Conservation (phyloP, 495 filamentous ascomycete species). For the Symbiotaphrina buchneri region DNA sequence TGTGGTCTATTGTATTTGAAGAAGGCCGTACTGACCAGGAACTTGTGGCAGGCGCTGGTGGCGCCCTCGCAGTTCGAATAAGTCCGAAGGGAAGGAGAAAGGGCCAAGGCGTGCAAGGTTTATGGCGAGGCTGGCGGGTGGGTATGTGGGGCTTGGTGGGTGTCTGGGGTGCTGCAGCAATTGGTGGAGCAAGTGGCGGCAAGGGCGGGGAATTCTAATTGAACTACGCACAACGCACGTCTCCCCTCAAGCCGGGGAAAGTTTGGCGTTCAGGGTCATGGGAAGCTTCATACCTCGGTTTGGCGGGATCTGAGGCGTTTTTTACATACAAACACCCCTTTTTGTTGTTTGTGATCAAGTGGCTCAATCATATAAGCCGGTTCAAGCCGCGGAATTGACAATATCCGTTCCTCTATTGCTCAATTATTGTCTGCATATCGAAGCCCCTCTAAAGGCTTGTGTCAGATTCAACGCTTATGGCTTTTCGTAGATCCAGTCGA, state of each 20-base stretch:
- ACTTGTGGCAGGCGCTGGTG: slow-evolving; percentile 9
- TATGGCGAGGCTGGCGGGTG: slow-evolving; percentile 87
- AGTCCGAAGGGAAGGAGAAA: slow-evolving; percentile 18
- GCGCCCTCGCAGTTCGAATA: background rate
- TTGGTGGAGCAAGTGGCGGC: slow-evolving; percentile 25
- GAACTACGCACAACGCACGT: no score
- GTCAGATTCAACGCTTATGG: slow-evolving; percentile 12
- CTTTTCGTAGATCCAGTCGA: slow-evolving; percentile 95
- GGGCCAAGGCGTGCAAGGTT: slow-evolving; percentile 62
- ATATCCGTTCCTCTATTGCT: no score
- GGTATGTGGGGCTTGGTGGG: slow-evolving; percentile 90
- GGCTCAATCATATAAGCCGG: no score
- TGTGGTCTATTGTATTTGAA: slow-evolving; percentile 69
- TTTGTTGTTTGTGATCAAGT: no score
- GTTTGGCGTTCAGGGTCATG: no score
- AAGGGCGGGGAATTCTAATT: slow-evolving; percentile 30
- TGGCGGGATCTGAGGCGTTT: no score
- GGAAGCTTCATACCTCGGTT: no score
- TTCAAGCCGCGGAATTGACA: no score
- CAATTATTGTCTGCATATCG: background rate
- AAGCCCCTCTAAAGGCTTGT: background rate
- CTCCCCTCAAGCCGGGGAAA: no score
- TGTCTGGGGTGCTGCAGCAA: slow-evolving; percentile 48
- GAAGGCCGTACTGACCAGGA: slow-evolving; percentile 30
- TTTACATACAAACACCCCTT: no score